phyloP scores from a whole-genome alignment of 768 basidiomycete species.

The Crepidotus variabilis region DNA sequence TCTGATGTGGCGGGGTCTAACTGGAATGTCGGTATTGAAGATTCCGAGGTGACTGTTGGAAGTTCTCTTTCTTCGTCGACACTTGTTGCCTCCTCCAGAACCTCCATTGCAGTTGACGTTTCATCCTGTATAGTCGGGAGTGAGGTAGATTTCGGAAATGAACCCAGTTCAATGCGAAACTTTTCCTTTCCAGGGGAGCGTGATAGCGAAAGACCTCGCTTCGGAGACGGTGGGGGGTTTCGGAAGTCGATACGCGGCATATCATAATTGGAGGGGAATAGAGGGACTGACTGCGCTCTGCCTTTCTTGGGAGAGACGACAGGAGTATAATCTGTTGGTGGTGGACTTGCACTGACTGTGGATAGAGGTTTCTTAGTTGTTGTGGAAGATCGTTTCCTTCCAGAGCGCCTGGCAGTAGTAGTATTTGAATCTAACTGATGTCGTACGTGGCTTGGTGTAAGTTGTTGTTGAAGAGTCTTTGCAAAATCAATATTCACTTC shows the following conservation, averaged over 20 bases:
- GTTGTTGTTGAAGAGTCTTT: constrained; percentile 2
- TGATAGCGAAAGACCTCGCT: constrained; percentile 32
- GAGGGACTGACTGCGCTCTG: constrained; percentile 44
- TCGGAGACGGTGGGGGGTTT: constrained; percentile 38
- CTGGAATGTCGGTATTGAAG: neutral
- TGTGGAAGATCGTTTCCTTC: constrained; percentile 23
- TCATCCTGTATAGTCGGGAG: constrained; percentile 26
- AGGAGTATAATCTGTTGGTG: constrained; percentile 16
- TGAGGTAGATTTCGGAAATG: constrained; percentile 4
- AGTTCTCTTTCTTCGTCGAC: constrained; percentile 23
- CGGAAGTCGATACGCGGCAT: constrained; percentile 38
- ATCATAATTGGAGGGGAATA: constrained; percentile 28
- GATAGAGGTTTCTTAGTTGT: constrained; percentile 24
- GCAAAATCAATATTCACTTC: constrained; percentile 10
- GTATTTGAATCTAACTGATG: constrained; percentile 32
- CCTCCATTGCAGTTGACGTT: constrained; percentile 12
- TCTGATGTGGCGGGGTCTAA: neutral
- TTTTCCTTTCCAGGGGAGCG: constrained; percentile 43
- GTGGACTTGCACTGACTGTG: constrained; percentile 17
- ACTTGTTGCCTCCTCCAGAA: constrained; percentile 16
- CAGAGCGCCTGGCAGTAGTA: constrained; percentile 14
- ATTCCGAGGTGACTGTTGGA: neutral
- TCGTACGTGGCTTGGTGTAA: constrained; percentile 24
- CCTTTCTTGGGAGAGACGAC: constrained; percentile 19
- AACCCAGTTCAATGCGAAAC: constrained; percentile 25